Evolutionary conservation across 768 basidiomycete genomes (phyloP).

Genomic region (Candolleomyces aberdarensis): DNA sequence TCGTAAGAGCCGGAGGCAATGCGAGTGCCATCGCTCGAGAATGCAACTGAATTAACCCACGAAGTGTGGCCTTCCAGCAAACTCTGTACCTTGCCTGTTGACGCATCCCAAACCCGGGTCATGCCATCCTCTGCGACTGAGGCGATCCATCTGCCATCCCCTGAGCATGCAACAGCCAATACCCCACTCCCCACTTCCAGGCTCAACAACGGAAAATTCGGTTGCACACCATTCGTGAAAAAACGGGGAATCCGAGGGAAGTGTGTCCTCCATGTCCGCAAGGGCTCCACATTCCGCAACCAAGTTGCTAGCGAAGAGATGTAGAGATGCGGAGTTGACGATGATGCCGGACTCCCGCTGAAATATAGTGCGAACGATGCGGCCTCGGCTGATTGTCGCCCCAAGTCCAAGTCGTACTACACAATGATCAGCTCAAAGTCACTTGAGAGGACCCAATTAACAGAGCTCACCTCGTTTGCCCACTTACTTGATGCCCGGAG

Average conservation of each 20-base stretch:
- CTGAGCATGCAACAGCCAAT: too few relatives aligned
- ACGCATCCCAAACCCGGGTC: too few relatives aligned
- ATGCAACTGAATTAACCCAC: too few relatives aligned
- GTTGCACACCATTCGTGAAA: not conserved
- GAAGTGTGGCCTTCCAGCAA: too few relatives aligned
- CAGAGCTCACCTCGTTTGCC: not conserved
- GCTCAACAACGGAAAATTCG: not conserved
- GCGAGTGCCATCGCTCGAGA: too few relatives aligned
- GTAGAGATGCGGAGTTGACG: slow-evolving; percentile 4
- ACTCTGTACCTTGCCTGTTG: too few relatives aligned
- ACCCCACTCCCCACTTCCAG: not conserved
- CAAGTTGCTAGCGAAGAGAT: slow-evolving; percentile 1
- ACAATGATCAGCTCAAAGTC: not conserved
- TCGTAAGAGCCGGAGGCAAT: too few relatives aligned
- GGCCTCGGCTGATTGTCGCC: not conserved
- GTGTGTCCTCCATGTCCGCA: not conserved
- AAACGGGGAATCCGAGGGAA: not conserved
- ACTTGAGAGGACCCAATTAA: not conserved
- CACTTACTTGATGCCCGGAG: not conserved
- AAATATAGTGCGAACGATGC: too few relatives aligned
- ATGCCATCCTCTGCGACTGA: not conserved
- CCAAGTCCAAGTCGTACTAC: not conserved
- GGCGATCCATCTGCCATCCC: too few relatives aligned
- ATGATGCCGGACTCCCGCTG: not conserved
- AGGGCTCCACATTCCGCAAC: not conserved